A percentile compares a stretch with the other conserved stretches of the same genome.
These are phyloP conservation scores for Xylaria castorea DNA, from an alignment of 495 filamentous ascomycete species.

Conservation along the genomic window DNA sequence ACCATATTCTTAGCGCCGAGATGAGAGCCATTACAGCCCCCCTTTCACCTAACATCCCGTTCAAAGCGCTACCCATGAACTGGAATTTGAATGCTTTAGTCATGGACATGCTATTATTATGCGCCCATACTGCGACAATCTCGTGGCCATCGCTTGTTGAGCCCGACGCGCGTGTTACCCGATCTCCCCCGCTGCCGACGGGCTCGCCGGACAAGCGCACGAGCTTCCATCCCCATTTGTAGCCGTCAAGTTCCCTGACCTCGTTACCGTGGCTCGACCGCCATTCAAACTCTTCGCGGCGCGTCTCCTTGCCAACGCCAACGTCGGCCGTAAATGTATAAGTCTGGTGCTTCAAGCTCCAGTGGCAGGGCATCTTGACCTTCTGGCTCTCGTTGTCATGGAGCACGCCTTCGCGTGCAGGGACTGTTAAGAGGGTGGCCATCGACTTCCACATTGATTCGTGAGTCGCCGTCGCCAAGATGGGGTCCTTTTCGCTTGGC, in stretches of 20 bases:
- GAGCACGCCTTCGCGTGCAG: conserved; percentile 10
- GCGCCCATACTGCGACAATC: conserved; percentile 34
- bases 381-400: conserved; percentile 18
- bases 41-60: conserved; percentile 37
- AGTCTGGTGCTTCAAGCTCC: conserved; percentile 2
- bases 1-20: conserved; percentile 35
- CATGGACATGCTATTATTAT: conserved; percentile 29
- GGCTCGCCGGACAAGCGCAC: conserved; percentile 30
- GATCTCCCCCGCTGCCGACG: conserved; percentile 25
- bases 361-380: conserved; percentile 20
- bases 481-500: conserved; percentile 28
- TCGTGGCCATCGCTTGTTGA: conserved; percentile 40
- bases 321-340: conserved; percentile 32
- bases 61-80: conserved; percentile 37
- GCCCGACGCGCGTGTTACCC: conserved; percentile 26
- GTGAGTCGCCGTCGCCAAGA: conserved; percentile 33
- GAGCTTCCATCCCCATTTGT: conserved; percentile 37
- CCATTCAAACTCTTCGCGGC: conserved; percentile 41
- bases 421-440: conserved; percentile 26
- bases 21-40: conserved; percentile 33
- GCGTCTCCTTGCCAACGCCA: conserved; percentile 34
- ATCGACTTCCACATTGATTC: conserved; percentile 28
- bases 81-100: conserved; percentile 37
- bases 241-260: conserved; percentile 31
- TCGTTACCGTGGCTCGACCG: conserved; percentile 36